Evolutionary conservation across 139 green algal species (phyloP), one percentile per base, ranked within the genome.

Genomic region (Tetradesmus obliquus): DNA sequence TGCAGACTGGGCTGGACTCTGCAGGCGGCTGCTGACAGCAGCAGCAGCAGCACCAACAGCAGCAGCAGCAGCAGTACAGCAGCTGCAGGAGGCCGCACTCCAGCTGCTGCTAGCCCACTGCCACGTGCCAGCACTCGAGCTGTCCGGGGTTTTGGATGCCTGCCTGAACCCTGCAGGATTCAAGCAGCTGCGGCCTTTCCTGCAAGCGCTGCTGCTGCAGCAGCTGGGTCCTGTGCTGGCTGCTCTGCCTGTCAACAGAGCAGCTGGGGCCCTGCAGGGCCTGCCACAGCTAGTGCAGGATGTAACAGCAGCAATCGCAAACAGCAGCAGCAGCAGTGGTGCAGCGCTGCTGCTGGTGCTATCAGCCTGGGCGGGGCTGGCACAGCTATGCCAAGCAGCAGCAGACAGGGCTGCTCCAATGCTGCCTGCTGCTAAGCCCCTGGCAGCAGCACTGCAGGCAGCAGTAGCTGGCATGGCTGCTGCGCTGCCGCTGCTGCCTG

Each of bases 401-500:
- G 69, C 20, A 24, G 86, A 81, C 17, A n/a, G 53, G 69, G 24
- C 20, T 4, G 7, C 20, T 2, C 69, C 60, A 5, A 45, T 89
- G 13, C 9, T 51, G 9, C 22, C 22, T 24, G 45, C 22, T 9
- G 12, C 55, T 6, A 90, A 71, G 9, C 22, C 51, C 5, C 51
- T 90, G 7, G 17, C 24, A 8, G 60, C 32, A 32, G 86, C 86
- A 55, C n/a, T 90, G 51, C 71, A 83, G n/a, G 19, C 3, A 24
- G 53, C 53, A 8, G 53, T 84, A 13, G 5, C 1, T 0, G 86
- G 53, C 3, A 24, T 90, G 86, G 19, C 22, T 84, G 86, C 86
- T 90, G 86, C 86, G 86, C 86, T 90, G 86, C 86, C 86, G 69
- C 86, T 83, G 54, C 86, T 90, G 86, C 86, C 86, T 20, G 69